phyloP scores from a whole-genome alignment of 805 yeast genomes.

The Gaillardinia entomophila region DNA sequence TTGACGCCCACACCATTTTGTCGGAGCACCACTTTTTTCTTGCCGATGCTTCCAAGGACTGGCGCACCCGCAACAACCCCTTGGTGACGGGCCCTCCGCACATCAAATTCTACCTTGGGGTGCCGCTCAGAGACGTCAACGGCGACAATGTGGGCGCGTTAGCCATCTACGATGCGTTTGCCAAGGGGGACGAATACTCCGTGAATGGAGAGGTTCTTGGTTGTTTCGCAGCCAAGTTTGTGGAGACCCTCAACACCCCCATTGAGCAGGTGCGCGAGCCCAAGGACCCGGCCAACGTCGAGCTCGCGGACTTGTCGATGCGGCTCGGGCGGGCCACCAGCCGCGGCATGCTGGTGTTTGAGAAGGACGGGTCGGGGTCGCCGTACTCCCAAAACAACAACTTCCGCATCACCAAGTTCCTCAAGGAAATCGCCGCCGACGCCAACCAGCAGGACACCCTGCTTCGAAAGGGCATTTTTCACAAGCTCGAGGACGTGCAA shows the following conservation, averaged over 20 bases:
- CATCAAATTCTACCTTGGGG: constrained; percentile 61
- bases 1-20: constrained; percentile 66
- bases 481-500: constrained; percentile 1
- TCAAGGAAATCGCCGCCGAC: constrained; percentile 1
- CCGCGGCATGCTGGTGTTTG: constrained; percentile 44
- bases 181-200: constrained; percentile 32
- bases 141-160: constrained; percentile 51
- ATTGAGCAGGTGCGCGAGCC: constrained; percentile 7
- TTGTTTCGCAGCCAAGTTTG: constrained; percentile 34
- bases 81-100: constrained; percentile 56
- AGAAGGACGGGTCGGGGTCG: constrained; percentile 60
- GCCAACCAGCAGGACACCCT: neutral
- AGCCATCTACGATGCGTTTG: constrained; percentile 49
- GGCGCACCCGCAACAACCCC: constrained; percentile 64
- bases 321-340: constrained; percentile 57
- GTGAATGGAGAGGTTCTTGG: constrained; percentile 30
- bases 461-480: constrained; percentile 1
- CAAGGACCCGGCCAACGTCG: constrained; percentile 10
- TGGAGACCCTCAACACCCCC: constrained; percentile 35
- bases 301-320: constrained; percentile 23
- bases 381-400: constrained; percentile 49
- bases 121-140: constrained; percentile 40
- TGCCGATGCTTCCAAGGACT: constrained; percentile 58
- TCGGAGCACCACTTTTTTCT: constrained; percentile 51
- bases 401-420: constrained; percentile 33